Evolutionary conservation across 2,329 filamentous ascomycete genomes (phyloP), one percentile per base, ranked within the genome.

Genomic region (Cladophialophora yegresii): DNA sequence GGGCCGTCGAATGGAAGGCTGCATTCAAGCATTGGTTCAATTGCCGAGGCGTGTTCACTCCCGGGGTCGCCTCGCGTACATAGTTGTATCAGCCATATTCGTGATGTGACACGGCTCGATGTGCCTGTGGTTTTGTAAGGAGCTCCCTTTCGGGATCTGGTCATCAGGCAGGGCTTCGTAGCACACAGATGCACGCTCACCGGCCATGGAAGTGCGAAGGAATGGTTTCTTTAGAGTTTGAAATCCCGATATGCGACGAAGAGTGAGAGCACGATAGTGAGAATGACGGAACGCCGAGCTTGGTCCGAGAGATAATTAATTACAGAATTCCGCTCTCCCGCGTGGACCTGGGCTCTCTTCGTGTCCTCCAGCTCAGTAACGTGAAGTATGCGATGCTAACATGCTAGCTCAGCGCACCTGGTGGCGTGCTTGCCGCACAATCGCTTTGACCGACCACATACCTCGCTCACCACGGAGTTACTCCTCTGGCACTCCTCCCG

Each of bases 401-500:
- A 67, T 67, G 65, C 59, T 55, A 26, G 4, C 51, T 10, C 61
- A 51, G 45, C 65, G 65, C 50, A 62, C 58, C 55, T n/a, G 64
- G 30, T 33, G 50, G 49, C 58, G 49, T 57, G 65, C 65, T 45
- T 54, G 40, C 57, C 53, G 61, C 36, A 58, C 30, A 13, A 36
- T 61, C n/a, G 23, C 45, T 6, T 33, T 47, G 40, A 49, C 26
- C 8, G 28, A 22, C n/a, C 6, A 53, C 2, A 13, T 20, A 10
- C n/a, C 51, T 13, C 28, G 12, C 10, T 16, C 32, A 12, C 5
- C 50, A 22, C 43, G 54, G 5, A 40, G 43, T 32, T 61, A 60
- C 45, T 67, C 53, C 45, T 62, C 65, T 12, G 40, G 45, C n/a
- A 51, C 45, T 23, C 23, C 95, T 0, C 85, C 99, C 22, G 47